These are phyloP conservation scores for Phialemonium atrogriseum DNA, from an alignment of 2,329 filamentous ascomycete genomes.

Conservation along the genomic window DNA sequence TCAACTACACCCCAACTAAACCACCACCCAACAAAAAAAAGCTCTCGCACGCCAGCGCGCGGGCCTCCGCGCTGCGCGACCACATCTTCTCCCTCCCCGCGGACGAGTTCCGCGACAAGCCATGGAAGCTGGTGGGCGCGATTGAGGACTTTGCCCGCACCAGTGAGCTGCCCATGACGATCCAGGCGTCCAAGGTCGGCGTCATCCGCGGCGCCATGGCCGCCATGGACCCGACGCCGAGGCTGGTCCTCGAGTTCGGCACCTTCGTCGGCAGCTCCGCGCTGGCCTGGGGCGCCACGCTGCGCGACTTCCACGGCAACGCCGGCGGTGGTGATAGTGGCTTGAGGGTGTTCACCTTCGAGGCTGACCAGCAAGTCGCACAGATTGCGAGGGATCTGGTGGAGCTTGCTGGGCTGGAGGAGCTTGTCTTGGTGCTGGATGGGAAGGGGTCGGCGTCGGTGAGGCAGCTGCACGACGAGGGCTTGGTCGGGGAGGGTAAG, in stretches of 20 bases:
- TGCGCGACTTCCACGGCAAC: constrained; percentile 13
- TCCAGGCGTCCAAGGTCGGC: constrained; percentile 18
- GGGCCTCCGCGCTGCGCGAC: constrained; percentile 5
- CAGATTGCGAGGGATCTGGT: constrained; percentile 22
- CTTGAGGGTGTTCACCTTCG: constrained; percentile 25
- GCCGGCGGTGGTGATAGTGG: too few relatives aligned
- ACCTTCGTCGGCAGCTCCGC: constrained; percentile 27
- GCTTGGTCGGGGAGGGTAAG: constrained; percentile 12
- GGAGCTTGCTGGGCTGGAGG: constrained; percentile 22
- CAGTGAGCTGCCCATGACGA: constrained; percentile 23
- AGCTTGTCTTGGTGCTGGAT: constrained; percentile 22
- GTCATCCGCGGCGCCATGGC: constrained; percentile 13
- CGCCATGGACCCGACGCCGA: constrained; percentile 17
- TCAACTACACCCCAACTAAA: too few relatives aligned
- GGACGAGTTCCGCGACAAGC: constrained; percentile 14
- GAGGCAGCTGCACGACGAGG: constrained; percentile 16
- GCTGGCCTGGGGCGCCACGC: constrained; percentile 20
- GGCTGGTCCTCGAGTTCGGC: constrained; percentile 24
- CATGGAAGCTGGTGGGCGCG: constrained; percentile 17
- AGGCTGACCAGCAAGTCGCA: constrained; percentile 23
- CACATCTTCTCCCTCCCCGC: constrained; percentile 9
- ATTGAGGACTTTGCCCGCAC: constrained; percentile 22
- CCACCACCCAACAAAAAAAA: too few relatives aligned
- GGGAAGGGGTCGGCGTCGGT: constrained; percentile 21
- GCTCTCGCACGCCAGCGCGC: too few relatives aligned